Percentiles rank a stretch among this genome's conserved stretches.
These are phyloP conservation scores for Aureobasidium sp. DNA, from an alignment of 2,329 filamentous ascomycete genomes.

Conservation along the genomic window DNA sequence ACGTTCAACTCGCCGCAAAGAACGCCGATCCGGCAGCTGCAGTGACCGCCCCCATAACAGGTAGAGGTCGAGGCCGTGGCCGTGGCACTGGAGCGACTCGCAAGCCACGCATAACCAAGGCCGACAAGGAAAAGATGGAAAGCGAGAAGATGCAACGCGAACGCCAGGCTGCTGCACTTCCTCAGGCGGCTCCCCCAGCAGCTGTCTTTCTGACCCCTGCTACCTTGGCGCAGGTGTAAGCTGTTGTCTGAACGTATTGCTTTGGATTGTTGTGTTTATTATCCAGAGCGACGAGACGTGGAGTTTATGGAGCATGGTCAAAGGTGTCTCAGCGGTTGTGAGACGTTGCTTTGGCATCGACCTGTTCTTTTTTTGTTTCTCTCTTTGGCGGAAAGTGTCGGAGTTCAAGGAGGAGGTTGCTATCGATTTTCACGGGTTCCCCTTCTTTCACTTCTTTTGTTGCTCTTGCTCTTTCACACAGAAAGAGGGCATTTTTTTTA, in stretches of 20 bases:
- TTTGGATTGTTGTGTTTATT: neutral
- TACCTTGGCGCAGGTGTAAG: neutral
- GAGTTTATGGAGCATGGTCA: neutral
- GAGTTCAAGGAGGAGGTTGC: neutral
- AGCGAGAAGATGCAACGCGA: constrained; percentile 72
- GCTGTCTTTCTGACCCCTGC: constrained; percentile 7
- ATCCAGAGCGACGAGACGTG: neutral
- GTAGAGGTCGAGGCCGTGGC: constrained; percentile 51
- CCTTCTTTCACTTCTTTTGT: neutral
- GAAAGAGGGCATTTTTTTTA: neutral
- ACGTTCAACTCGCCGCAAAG: constrained; percentile 21
- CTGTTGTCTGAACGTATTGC: neutral
- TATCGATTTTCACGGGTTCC: neutral
- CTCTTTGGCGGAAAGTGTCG: neutral
- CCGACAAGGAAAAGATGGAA: constrained; percentile 72
- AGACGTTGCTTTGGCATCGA: neutral
- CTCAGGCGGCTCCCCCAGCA: neutral
- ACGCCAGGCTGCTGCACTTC: constrained; percentile 29
- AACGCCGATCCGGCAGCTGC: constrained; percentile 17
- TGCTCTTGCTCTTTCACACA: neutral
- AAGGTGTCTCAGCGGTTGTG: neutral
- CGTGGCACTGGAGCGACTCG: constrained; percentile 64
- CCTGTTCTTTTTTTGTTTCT: neutral
- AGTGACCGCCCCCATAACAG: constrained; percentile 19
- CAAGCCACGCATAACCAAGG: constrained; percentile 80